These are phyloP conservation scores for Rhodosporidiobolus odoratus DNA, from an alignment of 768 basidiomycete species.

Conservation along the genomic window DNA sequence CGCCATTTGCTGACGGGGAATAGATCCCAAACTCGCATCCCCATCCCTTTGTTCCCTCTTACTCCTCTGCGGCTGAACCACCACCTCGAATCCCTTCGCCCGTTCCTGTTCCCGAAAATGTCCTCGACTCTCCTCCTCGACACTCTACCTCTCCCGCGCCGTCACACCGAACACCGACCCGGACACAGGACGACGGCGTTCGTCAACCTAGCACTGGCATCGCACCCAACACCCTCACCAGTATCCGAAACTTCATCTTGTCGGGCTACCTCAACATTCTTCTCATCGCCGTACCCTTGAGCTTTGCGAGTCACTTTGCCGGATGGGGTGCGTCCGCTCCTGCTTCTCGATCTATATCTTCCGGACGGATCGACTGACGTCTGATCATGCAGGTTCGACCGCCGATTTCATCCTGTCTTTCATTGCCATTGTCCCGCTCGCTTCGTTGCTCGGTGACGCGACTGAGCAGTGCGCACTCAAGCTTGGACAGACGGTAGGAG, in stretches of 20 bases:
- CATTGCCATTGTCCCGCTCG: conserved; percentile 77
- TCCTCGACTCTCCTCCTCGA: not conserved
- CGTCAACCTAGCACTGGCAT: conserved; percentile 1
- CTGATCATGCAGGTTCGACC: conserved; percentile 24
- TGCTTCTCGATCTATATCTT: too few relatives aligned
- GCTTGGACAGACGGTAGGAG: conserved; percentile 78
- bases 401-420: conserved; percentile 50
- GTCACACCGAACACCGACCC: too few relatives aligned
- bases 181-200: not conserved
- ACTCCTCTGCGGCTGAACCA: too few relatives aligned
- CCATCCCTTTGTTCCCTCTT: too few relatives aligned
- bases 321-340: conserved; percentile 71
- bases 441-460: conserved; percentile 74
- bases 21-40: too few relatives aligned
- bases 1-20: too few relatives aligned
- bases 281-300: conserved; percentile 73
- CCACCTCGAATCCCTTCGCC: not conserved
- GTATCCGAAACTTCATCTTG: conserved; percentile 46
- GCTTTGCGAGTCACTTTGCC: conserved; percentile 59
- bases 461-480: conserved; percentile 64
- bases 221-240: conserved; percentile 9
- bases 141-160: too few relatives aligned
- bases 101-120: too few relatives aligned
- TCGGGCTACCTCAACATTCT: conserved; percentile 64
- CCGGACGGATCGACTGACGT: not conserved